These are phyloP conservation scores for Solanum ossicruentum DNA, from an alignment of 257 asterid species.

Conservation along the genomic window DNA sequence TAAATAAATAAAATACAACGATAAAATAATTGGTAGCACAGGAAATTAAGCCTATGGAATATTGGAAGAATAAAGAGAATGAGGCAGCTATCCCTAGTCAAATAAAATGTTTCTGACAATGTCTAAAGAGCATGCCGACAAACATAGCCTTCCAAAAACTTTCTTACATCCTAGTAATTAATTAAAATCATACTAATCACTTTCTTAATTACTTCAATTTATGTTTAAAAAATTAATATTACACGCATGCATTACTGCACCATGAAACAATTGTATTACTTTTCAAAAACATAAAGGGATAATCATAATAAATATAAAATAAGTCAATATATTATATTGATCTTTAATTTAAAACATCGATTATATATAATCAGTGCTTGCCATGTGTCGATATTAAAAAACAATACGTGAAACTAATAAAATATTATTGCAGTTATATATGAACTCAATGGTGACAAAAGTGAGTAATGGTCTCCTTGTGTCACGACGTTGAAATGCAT, in stretches of 20 bases:
- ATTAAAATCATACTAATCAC: not conserved
- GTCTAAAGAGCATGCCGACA: conserved; percentile 3
- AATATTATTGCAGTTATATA: not conserved
- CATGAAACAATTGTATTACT: not conserved
- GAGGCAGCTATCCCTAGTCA: conserved; percentile 8
- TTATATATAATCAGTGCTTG: not conserved
- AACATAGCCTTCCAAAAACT: conserved; percentile 5
- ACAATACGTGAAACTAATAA: not conserved
- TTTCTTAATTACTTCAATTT: not conserved
- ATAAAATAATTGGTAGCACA: no score
- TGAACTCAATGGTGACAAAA: not conserved
- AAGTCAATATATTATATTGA: not conserved
- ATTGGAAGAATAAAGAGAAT: conserved; percentile 7
- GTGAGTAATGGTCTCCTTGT: not conserved
- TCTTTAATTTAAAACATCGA: not conserved
- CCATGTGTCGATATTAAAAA: not conserved
- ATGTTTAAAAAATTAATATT: not conserved
- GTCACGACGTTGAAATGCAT: not conserved
- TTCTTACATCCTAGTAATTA: not conserved
- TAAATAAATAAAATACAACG: no score
- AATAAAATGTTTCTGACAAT: not conserved
- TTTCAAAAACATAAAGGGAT: not conserved
- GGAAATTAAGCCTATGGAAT: conserved; percentile 4
- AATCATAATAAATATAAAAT: not conserved
- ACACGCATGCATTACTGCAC: conserved; percentile 25